Evolutionary conservation across 1,284 basidiomycete genomes (phyloP).

Genomic region (Rhizoctonia solani): DNA sequence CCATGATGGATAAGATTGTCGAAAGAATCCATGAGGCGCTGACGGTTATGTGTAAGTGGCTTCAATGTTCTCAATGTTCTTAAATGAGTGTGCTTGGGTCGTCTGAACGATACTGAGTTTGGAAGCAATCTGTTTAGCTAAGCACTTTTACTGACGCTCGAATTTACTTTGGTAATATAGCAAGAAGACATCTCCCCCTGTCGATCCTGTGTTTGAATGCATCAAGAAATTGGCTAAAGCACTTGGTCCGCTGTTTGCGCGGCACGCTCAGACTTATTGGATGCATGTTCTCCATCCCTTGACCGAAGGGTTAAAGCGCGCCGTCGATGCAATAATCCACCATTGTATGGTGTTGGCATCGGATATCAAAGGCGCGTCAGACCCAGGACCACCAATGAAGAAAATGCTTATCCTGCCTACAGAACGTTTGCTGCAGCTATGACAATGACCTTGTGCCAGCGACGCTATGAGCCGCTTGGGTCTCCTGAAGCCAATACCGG

Average conservation of each 20-base stretch:
- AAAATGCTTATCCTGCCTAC: no score
- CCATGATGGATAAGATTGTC: constrained; percentile 27
- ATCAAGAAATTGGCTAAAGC: constrained; percentile 27
- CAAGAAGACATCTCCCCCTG: constrained; percentile 15
- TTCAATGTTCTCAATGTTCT: neutral
- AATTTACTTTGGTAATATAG: neutral
- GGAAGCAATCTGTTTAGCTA: no score
- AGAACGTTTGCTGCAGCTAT: constrained; percentile 24
- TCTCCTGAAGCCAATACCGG: constrained; percentile 26
- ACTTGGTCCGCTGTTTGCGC: constrained; percentile 12
- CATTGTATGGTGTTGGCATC: constrained; percentile 1
- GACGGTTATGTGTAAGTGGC: constrained; percentile 22
- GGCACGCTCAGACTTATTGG: constrained; percentile 13
- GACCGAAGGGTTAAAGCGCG: constrained; percentile 20
- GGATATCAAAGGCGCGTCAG: constrained; percentile 11
- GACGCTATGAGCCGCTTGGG: constrained; percentile 21
- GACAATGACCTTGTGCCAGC: constrained; percentile 18
- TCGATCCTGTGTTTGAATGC: constrained; percentile 28
- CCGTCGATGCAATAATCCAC: constrained; percentile 22
- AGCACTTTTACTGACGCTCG: neutral
- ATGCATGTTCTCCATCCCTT: constrained; percentile 26
- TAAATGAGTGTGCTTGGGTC: no score
- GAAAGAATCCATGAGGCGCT: constrained; percentile 24
- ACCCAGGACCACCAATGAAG: no score
- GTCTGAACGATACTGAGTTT: no score